Evolutionary conservation across 345 rosid species (phyloP).

Genomic region (Syzygium aqueum): DNA sequence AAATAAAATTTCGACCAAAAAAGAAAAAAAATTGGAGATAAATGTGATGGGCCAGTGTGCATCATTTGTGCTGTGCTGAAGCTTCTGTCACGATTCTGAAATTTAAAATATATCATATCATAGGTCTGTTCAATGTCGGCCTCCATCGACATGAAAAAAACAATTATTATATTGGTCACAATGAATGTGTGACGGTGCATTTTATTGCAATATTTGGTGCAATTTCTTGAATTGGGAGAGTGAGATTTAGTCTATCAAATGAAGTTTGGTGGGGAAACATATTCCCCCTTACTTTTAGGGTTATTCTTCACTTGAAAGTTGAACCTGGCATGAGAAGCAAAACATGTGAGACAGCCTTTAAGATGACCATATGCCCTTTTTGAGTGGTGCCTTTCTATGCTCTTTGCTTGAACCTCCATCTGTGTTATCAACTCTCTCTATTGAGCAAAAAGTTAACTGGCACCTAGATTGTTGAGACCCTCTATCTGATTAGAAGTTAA

Average conservation of each 20-base stretch:
- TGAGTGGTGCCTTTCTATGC: not conserved
- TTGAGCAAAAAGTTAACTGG: not conserved
- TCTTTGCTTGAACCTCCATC: not conserved
- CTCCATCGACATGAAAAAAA: not conserved
- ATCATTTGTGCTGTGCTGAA: not conserved
- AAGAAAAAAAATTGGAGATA: not conserved
- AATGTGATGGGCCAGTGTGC: not conserved
- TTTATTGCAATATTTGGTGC: not conserved
- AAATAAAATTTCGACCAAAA: too few relatives aligned
- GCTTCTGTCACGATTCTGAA: not conserved
- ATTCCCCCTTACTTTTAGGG: not conserved
- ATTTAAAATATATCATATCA: not conserved
- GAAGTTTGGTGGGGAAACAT: not conserved
- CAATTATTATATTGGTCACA: not conserved
- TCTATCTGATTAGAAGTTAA: not conserved
- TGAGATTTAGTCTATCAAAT: not conserved
- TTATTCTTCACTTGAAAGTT: not conserved
- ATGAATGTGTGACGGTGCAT: not conserved
- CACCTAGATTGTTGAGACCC: not conserved
- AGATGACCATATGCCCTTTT: not conserved
- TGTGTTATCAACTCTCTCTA: not conserved
- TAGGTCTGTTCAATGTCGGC: not conserved
- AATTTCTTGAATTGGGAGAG: not conserved
- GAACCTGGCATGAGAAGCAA: not conserved
- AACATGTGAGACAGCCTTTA: not conserved